These are phyloP conservation scores for Coemansia sp. DNA, from an alignment of 192 early-diverging fungal species.

Conservation along the genomic window DNA sequence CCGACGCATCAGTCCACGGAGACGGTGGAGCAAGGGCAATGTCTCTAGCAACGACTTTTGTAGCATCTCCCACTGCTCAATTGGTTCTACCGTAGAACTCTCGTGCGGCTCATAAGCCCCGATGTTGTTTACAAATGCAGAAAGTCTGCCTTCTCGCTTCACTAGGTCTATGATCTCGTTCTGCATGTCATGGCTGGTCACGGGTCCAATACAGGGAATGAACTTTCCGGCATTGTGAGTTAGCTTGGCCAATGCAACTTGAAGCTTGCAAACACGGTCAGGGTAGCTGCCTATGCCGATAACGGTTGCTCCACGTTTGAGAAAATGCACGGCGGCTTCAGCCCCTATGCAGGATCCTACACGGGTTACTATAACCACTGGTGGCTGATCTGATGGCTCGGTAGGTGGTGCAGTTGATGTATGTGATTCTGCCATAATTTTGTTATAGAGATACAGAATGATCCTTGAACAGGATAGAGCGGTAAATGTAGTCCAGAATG, in stretches of 20 bases:
- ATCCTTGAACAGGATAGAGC: background rate
- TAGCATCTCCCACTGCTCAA: slow-evolving; percentile 28
- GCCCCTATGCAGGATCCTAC: slow-evolving; percentile 32
- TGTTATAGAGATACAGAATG: background rate
- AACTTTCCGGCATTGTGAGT: slow-evolving; percentile 11
- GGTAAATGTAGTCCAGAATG: background rate
- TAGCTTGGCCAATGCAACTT: slow-evolving; percentile 1
- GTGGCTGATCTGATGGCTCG: background rate
- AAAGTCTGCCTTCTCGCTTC: background rate
- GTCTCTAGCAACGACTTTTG: slow-evolving; percentile 18
- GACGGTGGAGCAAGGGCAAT: slow-evolving; percentile 17
- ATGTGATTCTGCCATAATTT: slow-evolving; percentile 7
- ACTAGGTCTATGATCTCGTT: slow-evolving; percentile 13
- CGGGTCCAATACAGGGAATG: slow-evolving; percentile 14
- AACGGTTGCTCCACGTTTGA: slow-evolving; percentile 20
- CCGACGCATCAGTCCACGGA: slow-evolving; percentile 14
- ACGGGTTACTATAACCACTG: slow-evolving; percentile 21
- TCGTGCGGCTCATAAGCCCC: slow-evolving; percentile 16
- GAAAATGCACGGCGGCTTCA: slow-evolving; percentile 18
- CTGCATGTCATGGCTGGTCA: slow-evolving; percentile 1
- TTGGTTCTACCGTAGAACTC: background rate
- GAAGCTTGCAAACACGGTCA: slow-evolving; percentile 12
- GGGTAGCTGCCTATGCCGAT: slow-evolving; percentile 19
- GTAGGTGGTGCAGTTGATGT: background rate
- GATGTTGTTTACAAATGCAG: slow-evolving; percentile 23